These are phyloP conservation scores for Pyrus pyrifolia DNA, from an alignment of 306 rosid species.

Conservation along the genomic window DNA sequence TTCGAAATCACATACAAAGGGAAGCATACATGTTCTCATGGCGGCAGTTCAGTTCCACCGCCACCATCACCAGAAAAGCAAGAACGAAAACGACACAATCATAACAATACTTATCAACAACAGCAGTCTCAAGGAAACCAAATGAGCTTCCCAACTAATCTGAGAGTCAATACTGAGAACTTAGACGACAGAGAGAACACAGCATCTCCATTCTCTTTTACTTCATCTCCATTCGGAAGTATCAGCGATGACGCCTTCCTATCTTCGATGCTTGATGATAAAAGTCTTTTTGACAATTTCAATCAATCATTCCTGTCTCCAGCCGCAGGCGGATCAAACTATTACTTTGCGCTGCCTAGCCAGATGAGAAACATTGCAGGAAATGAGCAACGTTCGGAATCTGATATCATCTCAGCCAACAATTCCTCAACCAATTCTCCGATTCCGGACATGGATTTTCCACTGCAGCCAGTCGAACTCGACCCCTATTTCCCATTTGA, in stretches of 20 bases:
- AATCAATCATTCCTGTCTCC: slow-evolving; percentile 40
- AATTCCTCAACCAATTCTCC: slow-evolving; percentile 57
- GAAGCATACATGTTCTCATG: slow-evolving; percentile 71
- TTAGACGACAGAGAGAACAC: slow-evolving; percentile 30
- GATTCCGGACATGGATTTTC: slow-evolving; percentile 53
- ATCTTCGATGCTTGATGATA: slow-evolving; percentile 25
- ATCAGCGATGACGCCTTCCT: slow-evolving; percentile 20
- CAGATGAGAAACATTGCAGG: slow-evolving; percentile 32
- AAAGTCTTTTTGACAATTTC: slow-evolving; percentile 28
- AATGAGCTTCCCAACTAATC: slow-evolving; percentile 11
- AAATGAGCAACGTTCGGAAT: slow-evolving; percentile 35
- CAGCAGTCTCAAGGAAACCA: slow-evolving; percentile 25
- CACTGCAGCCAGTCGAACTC: slow-evolving; percentile 37
- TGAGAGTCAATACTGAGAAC: slow-evolving; percentile 27
- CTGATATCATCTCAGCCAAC: slow-evolving; percentile 59
- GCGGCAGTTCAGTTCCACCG: slow-evolving; percentile 29
- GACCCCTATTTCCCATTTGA: slow-evolving; percentile 51
- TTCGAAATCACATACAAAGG: slow-evolving; percentile 82
- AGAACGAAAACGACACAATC: slow-evolving; percentile 32
- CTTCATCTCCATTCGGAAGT: slow-evolving; percentile 48
- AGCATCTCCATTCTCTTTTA: slow-evolving; percentile 44
- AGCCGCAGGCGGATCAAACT: slow-evolving; percentile 34
- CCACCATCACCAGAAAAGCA: slow-evolving; percentile 54
- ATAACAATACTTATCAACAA: not conserved
- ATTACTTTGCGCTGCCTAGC: slow-evolving; percentile 31